These are phyloP conservation scores for Hamamelis virginiana DNA, from an alignment of 164 flowering plant genomes.

Conservation along the genomic window DNA sequence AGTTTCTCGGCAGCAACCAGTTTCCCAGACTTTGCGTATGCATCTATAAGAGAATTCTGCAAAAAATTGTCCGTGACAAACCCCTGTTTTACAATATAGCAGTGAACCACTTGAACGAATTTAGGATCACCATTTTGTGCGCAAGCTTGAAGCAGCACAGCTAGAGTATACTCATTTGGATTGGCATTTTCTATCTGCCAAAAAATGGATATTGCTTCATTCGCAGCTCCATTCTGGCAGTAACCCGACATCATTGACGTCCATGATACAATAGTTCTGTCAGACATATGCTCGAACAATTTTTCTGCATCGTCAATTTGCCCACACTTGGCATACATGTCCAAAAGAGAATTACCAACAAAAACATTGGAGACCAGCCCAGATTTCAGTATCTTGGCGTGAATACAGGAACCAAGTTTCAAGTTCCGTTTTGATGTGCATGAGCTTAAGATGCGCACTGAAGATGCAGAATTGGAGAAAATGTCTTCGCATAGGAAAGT, in stretches of 20 bases:
- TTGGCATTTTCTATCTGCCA: slow-evolving; percentile 1
- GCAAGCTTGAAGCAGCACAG: slow-evolving; percentile 24
- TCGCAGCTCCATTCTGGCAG: slow-evolving; percentile 8
- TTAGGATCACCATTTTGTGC: slow-evolving; percentile 1
- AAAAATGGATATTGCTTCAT: slow-evolving; percentile 11
- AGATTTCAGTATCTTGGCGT: slow-evolving; percentile 11
- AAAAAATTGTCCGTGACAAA: slow-evolving; percentile 8
- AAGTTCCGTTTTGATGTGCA: slow-evolving; percentile 8
- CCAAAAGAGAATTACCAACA: slow-evolving; percentile 20
- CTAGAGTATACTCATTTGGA: slow-evolving; percentile 25
- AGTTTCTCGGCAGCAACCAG: slow-evolving; percentile 11
- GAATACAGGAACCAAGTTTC: slow-evolving; percentile 10
- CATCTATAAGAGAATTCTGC: slow-evolving; percentile 17
- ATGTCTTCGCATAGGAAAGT: too few relatives aligned
- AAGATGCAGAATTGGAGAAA: not conserved
- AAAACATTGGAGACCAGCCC: slow-evolving; percentile 9
- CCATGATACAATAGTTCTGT: slow-evolving; percentile 26
- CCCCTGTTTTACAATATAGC: slow-evolving; percentile 13
- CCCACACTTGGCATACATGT: slow-evolving; percentile 20
- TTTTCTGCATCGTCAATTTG: slow-evolving; percentile 5
- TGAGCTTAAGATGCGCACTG: slow-evolving; percentile 5
- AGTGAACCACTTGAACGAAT: slow-evolving; percentile 17
- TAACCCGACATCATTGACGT: slow-evolving; percentile 19
- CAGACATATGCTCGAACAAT: slow-evolving; percentile 25
- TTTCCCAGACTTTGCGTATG: slow-evolving; percentile 20